A percentile compares a stretch with the other conserved stretches of the same genome.
These are phyloP conservation scores for Mycosphaerella sp. DNA, from an alignment of 2,329 filamentous ascomycete species.

Conservation along the genomic window DNA sequence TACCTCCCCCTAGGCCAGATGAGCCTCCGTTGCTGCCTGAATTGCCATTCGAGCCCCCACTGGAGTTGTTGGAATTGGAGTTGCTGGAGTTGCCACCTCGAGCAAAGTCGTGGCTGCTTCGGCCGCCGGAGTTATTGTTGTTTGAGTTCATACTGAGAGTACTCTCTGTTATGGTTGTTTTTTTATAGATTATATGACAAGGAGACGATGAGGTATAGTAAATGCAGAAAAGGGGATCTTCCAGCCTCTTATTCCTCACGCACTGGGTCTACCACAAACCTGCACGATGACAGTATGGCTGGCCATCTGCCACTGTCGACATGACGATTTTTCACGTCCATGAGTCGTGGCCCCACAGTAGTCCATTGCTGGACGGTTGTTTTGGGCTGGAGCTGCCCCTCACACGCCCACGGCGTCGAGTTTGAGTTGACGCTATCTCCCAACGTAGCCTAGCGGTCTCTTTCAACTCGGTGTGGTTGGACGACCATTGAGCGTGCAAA, in stretches of 20 bases:
- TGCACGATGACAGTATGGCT: constrained; percentile 12
- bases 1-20: background rate
- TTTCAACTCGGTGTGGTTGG: background rate
- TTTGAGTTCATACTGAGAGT: constrained; percentile 7
- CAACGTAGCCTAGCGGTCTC: constrained; percentile 6
- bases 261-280: constrained; percentile 1
- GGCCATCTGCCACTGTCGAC: background rate
- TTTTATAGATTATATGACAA: background rate
- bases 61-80: constrained; percentile 5
- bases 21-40: background rate
- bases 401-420: constrained; percentile 1
- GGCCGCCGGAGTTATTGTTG: constrained; percentile 7
- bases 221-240: background rate
- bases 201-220: background rate
- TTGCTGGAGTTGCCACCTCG: constrained; percentile 9
- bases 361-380: constrained; percentile 1
- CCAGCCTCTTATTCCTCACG: background rate
- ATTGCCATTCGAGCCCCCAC: background rate
- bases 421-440: constrained; percentile 1
- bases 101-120: constrained; percentile 11
- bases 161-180: background rate
- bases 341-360: constrained; percentile 9
- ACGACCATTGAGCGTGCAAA: background rate
- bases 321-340: constrained; percentile 4
- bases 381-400: constrained; percentile 1